phyloP scores from a whole-genome alignment of 139 green algal species.

The Micromonas pusilla region DNA sequence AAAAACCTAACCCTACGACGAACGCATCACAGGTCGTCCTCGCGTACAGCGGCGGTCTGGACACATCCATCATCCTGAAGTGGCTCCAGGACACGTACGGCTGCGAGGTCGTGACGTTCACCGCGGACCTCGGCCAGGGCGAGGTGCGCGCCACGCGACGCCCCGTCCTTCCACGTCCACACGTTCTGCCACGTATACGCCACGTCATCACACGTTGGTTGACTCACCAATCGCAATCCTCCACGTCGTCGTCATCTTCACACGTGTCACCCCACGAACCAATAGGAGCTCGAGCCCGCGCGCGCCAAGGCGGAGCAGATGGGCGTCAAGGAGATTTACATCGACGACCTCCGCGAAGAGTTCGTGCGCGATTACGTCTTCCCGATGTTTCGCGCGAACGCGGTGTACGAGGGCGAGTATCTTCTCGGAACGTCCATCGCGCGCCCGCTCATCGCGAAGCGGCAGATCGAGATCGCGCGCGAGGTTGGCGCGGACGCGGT shows the following conservation, averaged over 20 bases:
- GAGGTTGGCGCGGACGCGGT: constrained; percentile 90
- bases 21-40: constrained; percentile 81
- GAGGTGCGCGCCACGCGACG: too few species aligned
- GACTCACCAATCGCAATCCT: too few species aligned
- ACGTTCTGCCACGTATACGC: too few species aligned
- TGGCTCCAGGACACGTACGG: constrained; percentile 92
- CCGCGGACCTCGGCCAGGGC: constrained; percentile 90
- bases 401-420: constrained; percentile 96
- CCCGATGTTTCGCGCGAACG: constrained; percentile 96
- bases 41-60: constrained; percentile 87
- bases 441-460: constrained; percentile 95
- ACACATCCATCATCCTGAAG: constrained; percentile 98
- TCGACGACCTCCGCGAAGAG: constrained; percentile 95
- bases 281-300: constrained; percentile 91
- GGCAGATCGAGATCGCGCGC: constrained; percentile 95
- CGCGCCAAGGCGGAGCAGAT: constrained; percentile 79
- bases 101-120: constrained; percentile 93
- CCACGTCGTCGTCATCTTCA: too few species aligned
- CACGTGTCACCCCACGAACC: too few species aligned
- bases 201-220: too few species aligned
- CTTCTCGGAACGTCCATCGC: constrained; percentile 97
- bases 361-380: constrained; percentile 98
- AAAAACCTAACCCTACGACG: too few species aligned
- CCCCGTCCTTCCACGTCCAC: too few species aligned
- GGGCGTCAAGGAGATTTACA: constrained; percentile 95